These are phyloP conservation scores for Chlamydomonas sphaeroides DNA, from an alignment of 139 green algal genomes.

Conservation along the genomic window DNA sequence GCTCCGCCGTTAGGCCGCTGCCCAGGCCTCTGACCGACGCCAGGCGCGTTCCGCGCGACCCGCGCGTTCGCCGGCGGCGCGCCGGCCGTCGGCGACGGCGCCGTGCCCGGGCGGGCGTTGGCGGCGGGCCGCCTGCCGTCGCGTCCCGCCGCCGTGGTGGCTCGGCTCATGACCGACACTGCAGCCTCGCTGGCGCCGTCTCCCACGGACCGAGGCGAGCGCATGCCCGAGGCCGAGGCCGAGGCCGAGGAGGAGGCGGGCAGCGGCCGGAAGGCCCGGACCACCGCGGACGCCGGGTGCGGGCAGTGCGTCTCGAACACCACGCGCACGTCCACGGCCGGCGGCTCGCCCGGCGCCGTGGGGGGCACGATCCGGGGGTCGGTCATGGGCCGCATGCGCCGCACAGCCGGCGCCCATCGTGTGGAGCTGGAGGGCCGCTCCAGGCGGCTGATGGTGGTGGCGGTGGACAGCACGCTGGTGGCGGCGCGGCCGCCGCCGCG, in stretches of 20 bases:
- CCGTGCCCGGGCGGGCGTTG: slow-evolving; percentile 4
- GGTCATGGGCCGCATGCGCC: slow-evolving; percentile 14
- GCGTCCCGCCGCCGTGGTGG: no score
- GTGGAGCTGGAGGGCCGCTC: not conserved
- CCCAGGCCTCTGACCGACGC: no score
- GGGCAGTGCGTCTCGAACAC: slow-evolving; percentile 23
- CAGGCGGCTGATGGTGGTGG: slow-evolving; percentile 3
- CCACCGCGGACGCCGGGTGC: not conserved
- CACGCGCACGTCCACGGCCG: slow-evolving; percentile 1
- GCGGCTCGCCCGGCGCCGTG: no score
- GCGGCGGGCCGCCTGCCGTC: not conserved
- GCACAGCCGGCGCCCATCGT: slow-evolving; percentile 32
- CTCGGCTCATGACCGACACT: no score
- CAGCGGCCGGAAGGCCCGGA: not conserved
- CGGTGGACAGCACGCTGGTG: not conserved
- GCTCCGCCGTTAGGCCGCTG: no score
- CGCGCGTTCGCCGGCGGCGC: no score
- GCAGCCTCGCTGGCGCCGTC: no score
- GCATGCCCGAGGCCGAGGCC: no score
- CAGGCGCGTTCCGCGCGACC: no score
- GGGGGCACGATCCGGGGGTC: no score
- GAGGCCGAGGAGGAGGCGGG: not conserved
- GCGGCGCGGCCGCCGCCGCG: not conserved
- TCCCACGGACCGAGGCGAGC: no score
- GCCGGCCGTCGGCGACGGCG: not conserved